Base-by-base conservation (phyloP, 352 stramenopile species). In the Pythium brassicae region DNA sequence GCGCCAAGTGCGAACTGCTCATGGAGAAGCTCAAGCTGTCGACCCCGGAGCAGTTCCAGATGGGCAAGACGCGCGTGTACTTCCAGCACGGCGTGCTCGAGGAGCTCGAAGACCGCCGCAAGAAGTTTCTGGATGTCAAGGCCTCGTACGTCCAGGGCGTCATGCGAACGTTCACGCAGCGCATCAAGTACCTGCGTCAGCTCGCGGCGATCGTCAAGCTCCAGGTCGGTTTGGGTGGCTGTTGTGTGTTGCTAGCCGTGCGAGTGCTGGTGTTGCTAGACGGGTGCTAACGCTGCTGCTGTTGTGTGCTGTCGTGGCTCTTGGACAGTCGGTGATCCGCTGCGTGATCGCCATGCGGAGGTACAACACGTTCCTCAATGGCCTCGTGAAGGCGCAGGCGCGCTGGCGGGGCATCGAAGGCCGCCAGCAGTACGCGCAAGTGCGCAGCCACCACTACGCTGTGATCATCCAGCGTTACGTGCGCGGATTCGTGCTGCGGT, bases 41-140 rank as follows among this genome's bases (percentile, higher is more conserved):
- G 45, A 76, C 78, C n/a, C 84, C 84, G 0, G 71, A 71, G 35
- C 80, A 94, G 52, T 94, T 89, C 57, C 84, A 94, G 53, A 92
- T 94, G 78, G 84, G 84, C 48, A 88, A 87, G 62, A 86, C 78
- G 6, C 80, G 83, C n/a, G 81, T 94, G n/a, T 94, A 94, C 66
- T 94, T 94, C 62, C 82, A 89, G 27, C 48, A 91, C 10, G 84
- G 84, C 9, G 80, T 94, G 20, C 78, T 94, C 46, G 83, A 94
- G 72, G 78, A 92, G 56, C 66, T 94, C 12, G 84, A 94, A 62
- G 84, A 94, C 50, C 78, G 81, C 22, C 84, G 84, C 32, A 91
- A 90, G 62, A 92, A 92, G 69, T 88, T 90, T 59, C 48, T 92
- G 45, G 83, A 94, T 47, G 78, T 77, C 34, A 90, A 94, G 66